phyloP scores from a whole-genome alignment of 2,329 filamentous ascomycete genomes.

The Cercospora sesami region DNA sequence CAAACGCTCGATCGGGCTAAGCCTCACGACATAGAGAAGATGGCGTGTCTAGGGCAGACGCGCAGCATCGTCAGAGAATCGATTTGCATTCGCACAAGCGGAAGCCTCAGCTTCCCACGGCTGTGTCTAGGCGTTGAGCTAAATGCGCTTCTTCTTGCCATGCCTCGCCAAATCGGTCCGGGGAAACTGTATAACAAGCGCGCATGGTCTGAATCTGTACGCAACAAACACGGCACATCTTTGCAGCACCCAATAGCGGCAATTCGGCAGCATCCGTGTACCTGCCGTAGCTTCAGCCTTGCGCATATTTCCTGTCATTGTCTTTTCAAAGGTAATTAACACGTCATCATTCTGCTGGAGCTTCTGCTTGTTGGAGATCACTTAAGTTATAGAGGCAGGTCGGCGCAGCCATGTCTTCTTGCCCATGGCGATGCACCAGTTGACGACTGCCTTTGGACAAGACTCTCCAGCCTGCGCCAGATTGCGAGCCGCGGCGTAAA shows the following conservation, averaged over 20 bases:
- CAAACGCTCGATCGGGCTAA: neutral
- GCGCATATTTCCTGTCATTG: neutral
- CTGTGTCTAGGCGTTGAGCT: neutral
- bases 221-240: neutral
- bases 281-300: conserved; percentile 5
- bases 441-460: neutral
- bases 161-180: neutral
- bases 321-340: neutral
- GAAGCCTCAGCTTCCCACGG: neutral
- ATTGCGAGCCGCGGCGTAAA: neutral
- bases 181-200: neutral
- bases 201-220: neutral
- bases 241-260: conserved; percentile 1
- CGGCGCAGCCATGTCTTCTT: neutral
- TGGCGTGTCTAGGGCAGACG: neutral
- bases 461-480: no score
- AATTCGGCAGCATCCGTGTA: neutral
- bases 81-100: neutral
- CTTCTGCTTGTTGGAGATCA: neutral
- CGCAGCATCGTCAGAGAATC: neutral
- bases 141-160: neutral
- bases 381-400: neutral
- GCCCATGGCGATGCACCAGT: neutral
- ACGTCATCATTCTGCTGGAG: neutral
- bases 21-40: neutral